Evolutionary conservation across 169 alveolate species (phyloP).

Genomic region (Amoebophrya sp.): DNA sequence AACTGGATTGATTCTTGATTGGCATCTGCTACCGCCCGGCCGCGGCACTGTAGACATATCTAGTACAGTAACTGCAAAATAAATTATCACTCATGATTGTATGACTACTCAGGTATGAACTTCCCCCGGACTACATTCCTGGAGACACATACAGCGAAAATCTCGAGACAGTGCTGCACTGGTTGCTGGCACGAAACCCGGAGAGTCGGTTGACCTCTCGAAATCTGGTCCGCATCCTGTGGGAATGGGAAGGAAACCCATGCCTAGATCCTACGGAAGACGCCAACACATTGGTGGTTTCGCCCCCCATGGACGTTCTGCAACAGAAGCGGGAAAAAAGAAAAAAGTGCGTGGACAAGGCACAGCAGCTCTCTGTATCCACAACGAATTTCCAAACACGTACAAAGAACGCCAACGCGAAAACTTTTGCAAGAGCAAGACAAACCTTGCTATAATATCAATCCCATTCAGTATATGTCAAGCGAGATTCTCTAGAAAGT

Average conservation of each 20-base stretch:
- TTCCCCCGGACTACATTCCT: background rate
- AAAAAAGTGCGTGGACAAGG: too few species aligned
- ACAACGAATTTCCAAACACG: too few species aligned
- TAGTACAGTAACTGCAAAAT: too few species aligned
- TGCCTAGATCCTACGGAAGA: background rate
- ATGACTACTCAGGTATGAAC: background rate
- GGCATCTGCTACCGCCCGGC: background rate
- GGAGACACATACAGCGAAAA: background rate
- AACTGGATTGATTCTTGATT: too few species aligned
- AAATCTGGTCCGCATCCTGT: background rate
- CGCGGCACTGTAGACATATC: background rate
- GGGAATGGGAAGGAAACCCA: slow-evolving; percentile 5
- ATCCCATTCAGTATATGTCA: too few species aligned
- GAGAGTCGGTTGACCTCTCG: background rate
- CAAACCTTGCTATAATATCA: too few species aligned
- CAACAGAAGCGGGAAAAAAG: background rate
- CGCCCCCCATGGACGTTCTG: background rate
- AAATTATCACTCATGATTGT: background rate
- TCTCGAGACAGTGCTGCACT: slow-evolving; percentile 6
- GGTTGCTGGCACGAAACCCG: background rate
- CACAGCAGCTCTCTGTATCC: too few species aligned
- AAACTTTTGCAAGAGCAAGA: too few species aligned
- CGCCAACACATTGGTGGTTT: background rate
- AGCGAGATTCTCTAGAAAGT: too few species aligned
- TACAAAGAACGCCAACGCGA: too few species aligned